Base-by-base conservation (phyloP, 106 monocot species). In the Narthecium ossifragum region DNA sequence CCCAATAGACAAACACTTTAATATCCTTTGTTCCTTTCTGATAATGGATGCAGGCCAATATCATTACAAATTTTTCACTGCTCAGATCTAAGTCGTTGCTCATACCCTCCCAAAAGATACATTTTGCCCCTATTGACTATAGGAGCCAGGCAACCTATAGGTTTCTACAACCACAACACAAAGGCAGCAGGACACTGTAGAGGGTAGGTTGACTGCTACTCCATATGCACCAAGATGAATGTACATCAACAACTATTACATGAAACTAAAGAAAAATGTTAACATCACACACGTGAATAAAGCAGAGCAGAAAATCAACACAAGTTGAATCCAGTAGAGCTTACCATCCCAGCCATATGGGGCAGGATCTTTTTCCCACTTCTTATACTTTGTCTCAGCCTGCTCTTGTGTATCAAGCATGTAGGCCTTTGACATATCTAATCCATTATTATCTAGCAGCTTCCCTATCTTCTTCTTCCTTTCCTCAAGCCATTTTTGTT, bases 281-380 rank as follows among this genome's bases (percentile, higher is more conserved):
- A 49, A 12, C 22, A 5, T 5, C 6, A 49, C 5, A n/a, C 22
- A 9, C 5, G 48, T n/a, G 48, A 49, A 18, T 5, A 49, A 18
- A 13, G 12, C 14, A 43, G 4, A 13, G 18, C 18, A 20, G 47
- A 20, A 49, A 24, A 49, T 49, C 15, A 25, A 27, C 13, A 6
- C 18, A 61, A 46, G 18, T 54, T 33, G 8, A 27, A 29, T 31
- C 34, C 33, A 15, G 8, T 7, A 51, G 69, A 7, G 39, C 79
- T 78, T 70, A 85, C 98, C 98, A 73, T 98, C 98, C 91, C 98
- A 90, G 21, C 98, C 91, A 65, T 60, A 75, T 55, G 98, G 98
- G 40, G 98, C 98, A 58, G 91, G 91, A 29, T 98, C 98, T 63
- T 91, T 98, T 63, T 98, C 98, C 98, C 98, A 98, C 60, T 98